Evolutionary conservation across 2,329 filamentous ascomycete species (phyloP), one percentile per base, ranked within the genome.

Genomic region (Aspergillus persii): DNA sequence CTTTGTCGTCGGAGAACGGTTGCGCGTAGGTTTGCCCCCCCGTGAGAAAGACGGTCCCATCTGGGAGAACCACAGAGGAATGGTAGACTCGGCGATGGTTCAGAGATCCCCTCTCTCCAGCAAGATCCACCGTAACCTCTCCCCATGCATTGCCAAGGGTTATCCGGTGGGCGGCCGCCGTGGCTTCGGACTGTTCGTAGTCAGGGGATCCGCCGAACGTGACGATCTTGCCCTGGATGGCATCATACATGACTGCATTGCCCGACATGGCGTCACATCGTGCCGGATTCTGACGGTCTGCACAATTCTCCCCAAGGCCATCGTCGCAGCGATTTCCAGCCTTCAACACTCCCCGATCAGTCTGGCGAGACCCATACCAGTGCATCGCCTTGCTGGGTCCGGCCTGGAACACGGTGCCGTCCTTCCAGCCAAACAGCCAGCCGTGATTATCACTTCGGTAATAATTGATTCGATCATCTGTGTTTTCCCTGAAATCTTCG

Each of bases 1-100:
- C 30, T 7, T 7, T 33, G 30, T 9, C 72, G 63, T 84, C 81
- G 4, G 77, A 76, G 64, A 83, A 84, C 2, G 78, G 76, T 12
- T 71, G 12, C 0, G 77, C 76, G 52, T 68, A 74, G 6, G 67
- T 66, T 65, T 83, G 79, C 1, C 82, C 81, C 15, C 81, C 82
- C 0, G 72, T 73, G 30, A 83, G 73, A 41, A 84, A 75, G 2
- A 81, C 74, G 1, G 71, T 75, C 8, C 82, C 81, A 53, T 82
- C 75, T 0, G 82, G 82, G 0, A 84, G 76, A 4, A 82, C 73
- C n/a, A 82, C 79, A 1, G 74, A 72, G 11, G 77, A 80, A 53
- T 76, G 76, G 62, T 80, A 83, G 1, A 71, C 74, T 33, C 81
- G 78, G 2, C 69, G 59, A 61, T 75, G 69, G 8, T 61, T 60